Conservation (phyloP, 2,329 filamentous ascomycete genomes). For the Fusarium protoensiforme region DNA sequence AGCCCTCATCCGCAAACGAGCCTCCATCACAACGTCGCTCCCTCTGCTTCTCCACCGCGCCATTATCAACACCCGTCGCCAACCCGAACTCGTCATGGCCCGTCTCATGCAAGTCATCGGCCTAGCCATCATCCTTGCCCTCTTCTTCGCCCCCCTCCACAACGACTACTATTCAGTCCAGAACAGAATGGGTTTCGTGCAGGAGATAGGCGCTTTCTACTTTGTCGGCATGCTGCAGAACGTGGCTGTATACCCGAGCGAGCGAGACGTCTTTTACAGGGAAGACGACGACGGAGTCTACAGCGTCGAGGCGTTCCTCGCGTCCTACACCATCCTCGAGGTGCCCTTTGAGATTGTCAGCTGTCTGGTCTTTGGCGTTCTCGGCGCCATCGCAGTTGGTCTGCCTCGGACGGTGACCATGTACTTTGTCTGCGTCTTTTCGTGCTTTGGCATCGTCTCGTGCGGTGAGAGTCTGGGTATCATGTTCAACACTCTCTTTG, state of each 20-base stretch:
- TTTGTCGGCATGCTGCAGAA: conserved; percentile 85
- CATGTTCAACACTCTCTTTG: conserved; percentile 82
- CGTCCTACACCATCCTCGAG: conserved; percentile 76
- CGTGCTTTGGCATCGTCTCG: conserved; percentile 77
- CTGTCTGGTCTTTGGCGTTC: conserved; percentile 72
- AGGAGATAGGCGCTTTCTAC: conserved; percentile 77
- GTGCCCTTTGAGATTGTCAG: conserved; percentile 77
- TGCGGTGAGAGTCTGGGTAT: conserved; percentile 83
- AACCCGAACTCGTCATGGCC: conserved; percentile 72
- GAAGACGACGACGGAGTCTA: conserved; percentile 82
- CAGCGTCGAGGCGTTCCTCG: conserved; percentile 75
- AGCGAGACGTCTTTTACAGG: conserved; percentile 81
- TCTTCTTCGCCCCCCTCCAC: conserved; percentile 78
- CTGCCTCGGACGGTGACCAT: conserved; percentile 71
- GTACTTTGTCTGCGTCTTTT: conserved; percentile 75
- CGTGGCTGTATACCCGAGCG: conserved; percentile 77
- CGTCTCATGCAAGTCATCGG: conserved; percentile 75
- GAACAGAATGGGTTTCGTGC: conserved; percentile 78
- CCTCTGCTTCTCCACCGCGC: conserved; percentile 76
- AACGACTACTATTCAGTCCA: conserved; percentile 77
- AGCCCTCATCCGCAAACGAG: conserved; percentile 71
- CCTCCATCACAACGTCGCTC: conserved; percentile 71
- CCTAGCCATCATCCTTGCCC: conserved; percentile 69
- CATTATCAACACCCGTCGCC: conserved; percentile 74
- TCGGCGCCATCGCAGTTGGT: conserved; percentile 73